Conservation (phyloP, 2,329 filamentous ascomycete genomes). For the Trichoderma lentiforme region DNA sequence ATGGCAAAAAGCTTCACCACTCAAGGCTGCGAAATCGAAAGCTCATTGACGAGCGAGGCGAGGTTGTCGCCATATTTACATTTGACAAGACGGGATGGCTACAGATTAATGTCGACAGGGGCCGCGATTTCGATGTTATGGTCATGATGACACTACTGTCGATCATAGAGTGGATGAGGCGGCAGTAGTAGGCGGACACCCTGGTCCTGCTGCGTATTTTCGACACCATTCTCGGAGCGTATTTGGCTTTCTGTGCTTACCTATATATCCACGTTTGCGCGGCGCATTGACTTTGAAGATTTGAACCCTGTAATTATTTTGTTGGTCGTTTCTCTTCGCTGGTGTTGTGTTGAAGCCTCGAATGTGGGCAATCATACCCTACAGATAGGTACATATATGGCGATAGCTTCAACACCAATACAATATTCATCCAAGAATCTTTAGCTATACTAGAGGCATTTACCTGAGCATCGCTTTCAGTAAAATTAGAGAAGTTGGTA, state of each 20-base stretch:
- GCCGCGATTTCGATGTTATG: constrained; percentile 21
- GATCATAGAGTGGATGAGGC: constrained; percentile 20
- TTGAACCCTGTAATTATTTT: not conserved
- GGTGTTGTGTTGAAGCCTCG: not conserved
- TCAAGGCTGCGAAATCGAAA: constrained; percentile 18
- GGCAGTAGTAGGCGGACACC: not conserved
- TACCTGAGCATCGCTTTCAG: not conserved
- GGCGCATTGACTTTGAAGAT: not conserved
- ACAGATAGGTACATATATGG: not conserved
- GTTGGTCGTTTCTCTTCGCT: not conserved
- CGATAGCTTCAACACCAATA: not conserved
- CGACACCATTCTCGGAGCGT: not conserved
- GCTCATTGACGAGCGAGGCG: constrained; percentile 17
- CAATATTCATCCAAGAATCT: not conserved
- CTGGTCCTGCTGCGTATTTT: not conserved
- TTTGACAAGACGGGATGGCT: constrained; percentile 17
- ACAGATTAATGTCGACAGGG: constrained; percentile 21
- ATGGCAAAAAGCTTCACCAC: constrained; percentile 4
- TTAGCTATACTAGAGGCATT: not conserved
- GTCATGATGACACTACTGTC: constrained; percentile 20
- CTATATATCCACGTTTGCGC: not conserved
- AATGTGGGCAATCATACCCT: not conserved
- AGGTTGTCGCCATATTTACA: constrained; percentile 22
- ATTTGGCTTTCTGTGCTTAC: not conserved
- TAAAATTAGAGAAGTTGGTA: not conserved